Conservation (phyloP, 345 rosid species). For the Anastatica hierochuntica region DNA sequence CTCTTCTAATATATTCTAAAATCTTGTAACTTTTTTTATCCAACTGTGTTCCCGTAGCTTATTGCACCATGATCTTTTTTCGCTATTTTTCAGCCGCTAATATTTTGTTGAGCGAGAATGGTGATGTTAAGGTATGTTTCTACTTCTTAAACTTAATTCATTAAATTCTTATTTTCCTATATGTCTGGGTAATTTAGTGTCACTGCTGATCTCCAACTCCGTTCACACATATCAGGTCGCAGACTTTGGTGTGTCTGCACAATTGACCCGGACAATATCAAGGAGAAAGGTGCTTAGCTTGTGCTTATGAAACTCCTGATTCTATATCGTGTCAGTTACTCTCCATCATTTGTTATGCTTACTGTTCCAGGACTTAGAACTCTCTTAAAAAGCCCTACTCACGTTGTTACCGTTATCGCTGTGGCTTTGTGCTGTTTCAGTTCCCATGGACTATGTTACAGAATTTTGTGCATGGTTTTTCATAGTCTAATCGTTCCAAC, state of each 20-base stretch:
- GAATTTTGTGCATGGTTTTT: not conserved
- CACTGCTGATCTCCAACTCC: conserved; percentile 19
- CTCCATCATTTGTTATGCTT: not conserved
- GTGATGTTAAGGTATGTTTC: conserved; percentile 85
- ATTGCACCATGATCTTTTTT: conserved; percentile 17
- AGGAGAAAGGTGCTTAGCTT: conserved; percentile 77
- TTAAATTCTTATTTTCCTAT: not conserved
- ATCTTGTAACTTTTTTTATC: not conserved
- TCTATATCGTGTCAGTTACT: not conserved
- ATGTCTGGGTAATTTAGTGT: not conserved
- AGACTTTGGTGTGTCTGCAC: conserved; percentile 99
- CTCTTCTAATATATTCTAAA: conserved; percentile 2
- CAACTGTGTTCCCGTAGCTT: conserved; percentile 7
- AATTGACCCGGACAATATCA: conserved; percentile 94
- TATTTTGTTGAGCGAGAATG: conserved; percentile 84
- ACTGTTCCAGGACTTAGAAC: not conserved
- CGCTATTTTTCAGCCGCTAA: conserved; percentile 63
- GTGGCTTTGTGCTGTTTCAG: conserved; percentile 1
- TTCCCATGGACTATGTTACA: not conserved
- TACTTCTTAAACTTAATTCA: conserved; percentile 8
- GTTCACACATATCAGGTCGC: conserved; percentile 67
- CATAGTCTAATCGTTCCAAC: not conserved
- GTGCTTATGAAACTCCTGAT: conserved; percentile 11
- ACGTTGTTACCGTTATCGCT: not conserved
- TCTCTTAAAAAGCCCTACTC: not conserved